phyloP scores from a whole-genome alignment of 306 rosid species.

The Neltuma alba region DNA sequence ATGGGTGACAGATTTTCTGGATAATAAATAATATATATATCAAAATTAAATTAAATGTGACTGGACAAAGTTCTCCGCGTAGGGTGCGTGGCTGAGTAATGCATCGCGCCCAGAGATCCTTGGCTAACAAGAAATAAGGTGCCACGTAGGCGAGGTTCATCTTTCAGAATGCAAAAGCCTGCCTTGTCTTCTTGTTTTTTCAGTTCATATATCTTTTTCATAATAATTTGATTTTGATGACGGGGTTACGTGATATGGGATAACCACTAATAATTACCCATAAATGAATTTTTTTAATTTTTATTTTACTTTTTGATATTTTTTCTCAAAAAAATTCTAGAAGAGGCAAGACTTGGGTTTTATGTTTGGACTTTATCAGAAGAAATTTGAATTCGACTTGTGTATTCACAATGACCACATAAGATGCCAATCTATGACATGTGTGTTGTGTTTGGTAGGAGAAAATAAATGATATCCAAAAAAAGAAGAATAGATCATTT shows the following conservation, averaged over 20 bases:
- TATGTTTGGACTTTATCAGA: not conserved
- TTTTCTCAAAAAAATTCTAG: not conserved
- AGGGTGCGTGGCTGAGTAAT: not conserved
- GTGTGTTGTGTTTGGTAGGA: not conserved
- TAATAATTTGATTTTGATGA: not conserved
- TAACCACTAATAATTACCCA: not conserved
- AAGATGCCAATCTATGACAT: not conserved
- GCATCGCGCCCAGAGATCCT: not conserved
- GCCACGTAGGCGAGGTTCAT: not conserved
- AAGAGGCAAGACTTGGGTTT: not conserved
- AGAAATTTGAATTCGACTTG: not conserved
- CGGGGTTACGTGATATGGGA: not conserved
- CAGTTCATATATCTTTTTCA: not conserved
- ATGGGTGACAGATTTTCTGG: not conserved
- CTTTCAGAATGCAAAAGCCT: not conserved
- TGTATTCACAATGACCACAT: not conserved
- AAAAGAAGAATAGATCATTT: no score
- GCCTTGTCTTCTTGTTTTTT: not conserved
- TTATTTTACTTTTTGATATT: not conserved
- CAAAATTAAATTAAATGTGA: not conserved
- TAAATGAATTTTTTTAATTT: no score
- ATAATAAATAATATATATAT: not conserved
- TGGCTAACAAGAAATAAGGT: not conserved
- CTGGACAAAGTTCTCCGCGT: slow-evolving; percentile 7
- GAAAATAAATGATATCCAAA: not conserved